phyloP scores from a whole-genome alignment of 2,329 filamentous ascomycete species.

The Epichloe gansuensis region DNA sequence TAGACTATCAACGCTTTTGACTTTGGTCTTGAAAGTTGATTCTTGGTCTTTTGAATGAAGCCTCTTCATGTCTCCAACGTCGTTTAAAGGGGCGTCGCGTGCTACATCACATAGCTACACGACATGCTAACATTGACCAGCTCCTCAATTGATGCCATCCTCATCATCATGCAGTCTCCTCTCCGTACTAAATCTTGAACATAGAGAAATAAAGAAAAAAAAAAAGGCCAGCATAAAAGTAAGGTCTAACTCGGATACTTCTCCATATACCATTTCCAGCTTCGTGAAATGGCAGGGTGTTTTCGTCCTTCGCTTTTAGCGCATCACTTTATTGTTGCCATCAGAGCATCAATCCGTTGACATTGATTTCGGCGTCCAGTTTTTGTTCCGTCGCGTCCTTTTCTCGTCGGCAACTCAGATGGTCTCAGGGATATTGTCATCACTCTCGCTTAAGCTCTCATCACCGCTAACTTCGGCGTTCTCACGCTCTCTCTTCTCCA shows the following conservation, averaged over 20 bases:
- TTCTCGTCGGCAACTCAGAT: constrained; percentile 16
- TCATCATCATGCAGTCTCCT: background rate
- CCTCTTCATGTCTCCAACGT: constrained; percentile 1
- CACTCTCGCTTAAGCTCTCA: constrained; percentile 89
- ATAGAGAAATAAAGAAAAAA: too few relatives aligned
- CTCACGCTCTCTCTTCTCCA: constrained; percentile 98
- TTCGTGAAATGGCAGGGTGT: background rate
- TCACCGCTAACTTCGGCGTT: constrained; percentile 97
- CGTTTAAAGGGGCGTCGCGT: constrained; percentile 2
- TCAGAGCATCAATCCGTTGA: background rate
- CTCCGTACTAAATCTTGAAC: background rate
- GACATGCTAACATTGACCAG: constrained; percentile 1
- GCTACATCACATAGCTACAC: constrained; percentile 2
- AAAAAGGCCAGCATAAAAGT: background rate
- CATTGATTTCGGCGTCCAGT: background rate
- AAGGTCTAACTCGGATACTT: background rate
- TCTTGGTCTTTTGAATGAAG: background rate
- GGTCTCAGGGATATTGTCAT: constrained; percentile 54
- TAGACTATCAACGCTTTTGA: too few relatives aligned
- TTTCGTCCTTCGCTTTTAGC: background rate
- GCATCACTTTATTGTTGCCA: background rate
- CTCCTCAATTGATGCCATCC: background rate
- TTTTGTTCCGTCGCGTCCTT: background rate
- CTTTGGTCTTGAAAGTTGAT: background rate
- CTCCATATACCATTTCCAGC: background rate